A percentile compares a stretch with the other conserved stretches of the same genome.
These are phyloP conservation scores for Paraphaeosphaeria sporulosa DNA, from an alignment of 2,329 filamentous ascomycete species.

Conservation along the genomic window DNA sequence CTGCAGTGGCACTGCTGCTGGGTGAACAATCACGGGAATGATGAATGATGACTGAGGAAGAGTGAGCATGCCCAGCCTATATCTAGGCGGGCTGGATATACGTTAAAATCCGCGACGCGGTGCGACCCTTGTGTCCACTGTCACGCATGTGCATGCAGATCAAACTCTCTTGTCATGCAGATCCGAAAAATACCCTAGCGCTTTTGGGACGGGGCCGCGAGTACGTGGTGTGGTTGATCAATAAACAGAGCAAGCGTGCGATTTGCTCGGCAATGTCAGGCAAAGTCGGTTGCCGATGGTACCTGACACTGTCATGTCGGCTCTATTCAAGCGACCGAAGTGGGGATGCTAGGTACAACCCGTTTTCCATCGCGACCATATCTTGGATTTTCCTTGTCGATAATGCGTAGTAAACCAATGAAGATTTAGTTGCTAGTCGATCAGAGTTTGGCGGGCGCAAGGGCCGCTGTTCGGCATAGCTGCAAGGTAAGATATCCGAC, in stretches of 20 bases:
- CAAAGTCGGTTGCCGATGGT: background rate
- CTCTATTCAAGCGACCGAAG: background rate
- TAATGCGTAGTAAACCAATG: background rate
- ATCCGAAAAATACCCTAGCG: background rate
- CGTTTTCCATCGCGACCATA: background rate
- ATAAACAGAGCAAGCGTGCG: background rate
- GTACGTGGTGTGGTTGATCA: background rate
- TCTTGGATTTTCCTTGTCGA: background rate
- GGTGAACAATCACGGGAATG: background rate
- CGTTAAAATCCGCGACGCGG: background rate
- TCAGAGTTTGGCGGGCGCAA: background rate
- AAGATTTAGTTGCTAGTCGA: background rate
- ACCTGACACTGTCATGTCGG: background rate
- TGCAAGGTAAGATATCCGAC: background rate
- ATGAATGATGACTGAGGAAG: background rate
- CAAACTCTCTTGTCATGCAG: conserved; percentile 1
- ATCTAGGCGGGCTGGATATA: background rate
- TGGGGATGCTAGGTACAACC: background rate
- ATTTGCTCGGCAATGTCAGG: background rate
- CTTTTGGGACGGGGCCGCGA: background rate
- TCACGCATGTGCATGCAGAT: background rate
- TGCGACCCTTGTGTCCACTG: background rate
- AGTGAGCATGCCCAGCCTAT: background rate
- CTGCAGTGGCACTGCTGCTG: background rate
- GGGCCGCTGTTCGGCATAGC: background rate